Conservation (phyloP, 257 asterid species). For the Solanum rostratum region DNA sequence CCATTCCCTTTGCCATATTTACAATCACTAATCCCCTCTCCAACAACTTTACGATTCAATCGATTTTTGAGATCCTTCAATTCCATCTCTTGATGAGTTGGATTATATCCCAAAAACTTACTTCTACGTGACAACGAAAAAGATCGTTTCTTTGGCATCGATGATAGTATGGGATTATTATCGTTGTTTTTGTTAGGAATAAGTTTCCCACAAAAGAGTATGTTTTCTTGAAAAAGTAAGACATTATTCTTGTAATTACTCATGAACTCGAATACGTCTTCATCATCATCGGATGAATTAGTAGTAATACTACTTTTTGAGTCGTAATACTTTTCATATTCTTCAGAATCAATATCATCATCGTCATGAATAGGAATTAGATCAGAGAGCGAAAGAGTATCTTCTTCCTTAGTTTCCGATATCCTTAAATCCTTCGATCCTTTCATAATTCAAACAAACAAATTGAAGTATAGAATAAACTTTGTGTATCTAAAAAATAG, state of each 20-base stretch:
- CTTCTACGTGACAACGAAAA: neutral
- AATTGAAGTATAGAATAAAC: neutral
- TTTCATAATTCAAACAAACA: neutral
- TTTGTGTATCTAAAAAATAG: neutral
- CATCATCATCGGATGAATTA: neutral
- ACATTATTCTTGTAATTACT: neutral
- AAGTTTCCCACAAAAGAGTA: constrained; percentile 58
- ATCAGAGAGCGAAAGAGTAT: neutral
- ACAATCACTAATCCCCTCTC: neutral
- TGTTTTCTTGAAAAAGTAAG: constrained; percentile 12
- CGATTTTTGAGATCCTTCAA: constrained; percentile 48
- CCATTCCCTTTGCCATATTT: neutral
- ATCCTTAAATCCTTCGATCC: neutral
- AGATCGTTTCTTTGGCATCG: neutral
- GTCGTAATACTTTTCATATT: neutral
- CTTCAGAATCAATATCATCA: neutral
- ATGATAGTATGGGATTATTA: neutral
- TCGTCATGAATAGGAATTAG: neutral
- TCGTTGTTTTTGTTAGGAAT: constrained; percentile 21
- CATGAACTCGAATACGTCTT: constrained; percentile 5
- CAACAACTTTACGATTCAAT: constrained; percentile 32
- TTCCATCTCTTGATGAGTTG: constrained; percentile 22
- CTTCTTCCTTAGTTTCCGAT: neutral
- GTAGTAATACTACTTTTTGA: neutral
- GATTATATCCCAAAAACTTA: constrained; percentile 27